phyloP scores from a whole-genome alignment of 805 yeast genomes.

The Pichia exigua region DNA sequence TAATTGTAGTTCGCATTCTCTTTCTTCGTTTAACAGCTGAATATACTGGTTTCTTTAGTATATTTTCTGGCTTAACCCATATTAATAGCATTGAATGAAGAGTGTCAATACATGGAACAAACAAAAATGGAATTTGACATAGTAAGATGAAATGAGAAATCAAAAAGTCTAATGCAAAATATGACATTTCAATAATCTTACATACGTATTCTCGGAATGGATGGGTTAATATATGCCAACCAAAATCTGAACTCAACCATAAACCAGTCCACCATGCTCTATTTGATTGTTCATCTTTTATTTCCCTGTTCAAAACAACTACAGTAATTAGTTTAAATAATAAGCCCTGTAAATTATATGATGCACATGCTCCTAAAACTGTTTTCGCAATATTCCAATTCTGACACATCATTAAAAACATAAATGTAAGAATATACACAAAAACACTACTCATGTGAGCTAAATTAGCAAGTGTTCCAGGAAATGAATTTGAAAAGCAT shows the following conservation, averaged over 20 bases:
- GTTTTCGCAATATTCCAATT: constrained; percentile 57
- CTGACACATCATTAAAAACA: constrained; percentile 59
- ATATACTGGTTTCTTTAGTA: constrained; percentile 39
- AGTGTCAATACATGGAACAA: constrained; percentile 56
- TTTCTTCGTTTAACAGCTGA: constrained; percentile 34
- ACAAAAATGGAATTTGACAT: constrained; percentile 51
- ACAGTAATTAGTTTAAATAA: constrained; percentile 46
- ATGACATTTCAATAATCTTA: constrained; percentile 58
- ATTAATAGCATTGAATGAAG: constrained; percentile 61
- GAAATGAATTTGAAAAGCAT: constrained; percentile 36
- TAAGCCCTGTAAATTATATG: constrained; percentile 47
- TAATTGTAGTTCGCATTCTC: constrained; percentile 27
- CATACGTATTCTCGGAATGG: constrained; percentile 59
- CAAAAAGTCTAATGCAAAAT: constrained; percentile 56
- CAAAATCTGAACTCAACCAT: constrained; percentile 57
- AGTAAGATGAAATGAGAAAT: constrained; percentile 52
- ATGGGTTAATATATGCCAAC: constrained; percentile 53
- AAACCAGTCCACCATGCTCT: constrained; percentile 76
- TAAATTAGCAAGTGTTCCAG: constrained; percentile 45
- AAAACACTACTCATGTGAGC: constrained; percentile 50
- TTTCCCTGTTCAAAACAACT: constrained; percentile 52
- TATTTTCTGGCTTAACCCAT: constrained; percentile 48
- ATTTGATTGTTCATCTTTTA: constrained; percentile 50
- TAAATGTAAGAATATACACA: constrained; percentile 48
- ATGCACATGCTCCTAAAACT: constrained; percentile 51